Conservation (phyloP, 108 stramenopile species). For the Hondaea fermentalgiana region DNA sequence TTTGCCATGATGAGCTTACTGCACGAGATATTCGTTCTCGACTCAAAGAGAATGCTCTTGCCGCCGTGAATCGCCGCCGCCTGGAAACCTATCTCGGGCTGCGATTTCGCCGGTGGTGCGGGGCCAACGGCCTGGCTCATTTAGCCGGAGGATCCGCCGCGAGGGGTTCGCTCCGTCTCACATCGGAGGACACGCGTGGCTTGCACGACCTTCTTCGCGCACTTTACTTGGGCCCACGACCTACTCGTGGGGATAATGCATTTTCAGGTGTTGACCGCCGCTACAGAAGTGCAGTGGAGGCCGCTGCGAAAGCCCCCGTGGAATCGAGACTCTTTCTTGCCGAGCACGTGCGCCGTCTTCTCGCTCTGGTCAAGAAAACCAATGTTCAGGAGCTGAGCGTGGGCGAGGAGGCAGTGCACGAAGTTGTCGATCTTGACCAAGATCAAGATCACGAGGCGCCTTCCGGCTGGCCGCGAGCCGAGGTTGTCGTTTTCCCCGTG, state of each 20-base stretch:
- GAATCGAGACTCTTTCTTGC: background rate
- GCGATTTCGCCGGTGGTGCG: constrained; percentile 38
- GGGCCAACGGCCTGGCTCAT: constrained; percentile 8
- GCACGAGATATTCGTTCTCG: background rate
- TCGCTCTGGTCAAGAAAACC: background rate
- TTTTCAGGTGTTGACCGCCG: no score
- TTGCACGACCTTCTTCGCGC: no score
- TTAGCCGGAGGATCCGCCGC: background rate
- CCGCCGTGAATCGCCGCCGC: background rate
- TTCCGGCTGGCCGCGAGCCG: constrained; percentile 33
- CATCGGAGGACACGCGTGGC: no score
- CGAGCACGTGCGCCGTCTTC: background rate
- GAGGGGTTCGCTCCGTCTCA: background rate
- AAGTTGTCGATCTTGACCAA: background rate
- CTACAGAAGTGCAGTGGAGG: background rate
- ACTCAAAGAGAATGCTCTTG: background rate
- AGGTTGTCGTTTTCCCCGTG: constrained; percentile 54
- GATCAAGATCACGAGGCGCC: constrained; percentile 33
- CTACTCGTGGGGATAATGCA: no score
- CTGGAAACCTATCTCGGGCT: background rate
- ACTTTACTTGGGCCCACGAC: no score
- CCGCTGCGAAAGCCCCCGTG: background rate
- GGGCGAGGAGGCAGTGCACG: no score
- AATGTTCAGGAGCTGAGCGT: no score
- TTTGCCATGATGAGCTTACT: constrained; percentile 74